Conservation (phyloP, 345 rosid genomes). For the Citrus unshiu region DNA sequence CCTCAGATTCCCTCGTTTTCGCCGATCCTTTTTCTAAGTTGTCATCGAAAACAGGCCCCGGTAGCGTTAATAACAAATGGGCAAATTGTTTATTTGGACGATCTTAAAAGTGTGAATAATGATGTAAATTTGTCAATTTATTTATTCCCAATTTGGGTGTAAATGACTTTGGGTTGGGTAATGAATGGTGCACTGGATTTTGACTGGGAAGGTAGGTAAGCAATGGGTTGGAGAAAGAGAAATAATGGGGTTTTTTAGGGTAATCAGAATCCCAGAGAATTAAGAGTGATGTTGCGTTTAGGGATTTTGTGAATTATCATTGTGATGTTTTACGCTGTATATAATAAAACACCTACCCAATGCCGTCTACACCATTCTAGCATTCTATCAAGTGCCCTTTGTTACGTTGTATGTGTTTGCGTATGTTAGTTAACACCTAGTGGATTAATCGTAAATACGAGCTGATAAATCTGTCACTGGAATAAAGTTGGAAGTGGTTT, state of each 20-base stretch:
- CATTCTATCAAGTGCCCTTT: background rate
- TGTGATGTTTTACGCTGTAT: too few species aligned
- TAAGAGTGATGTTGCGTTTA: constrained; percentile 65
- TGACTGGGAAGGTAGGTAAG: constrained; percentile 23
- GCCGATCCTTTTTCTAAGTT: constrained; percentile 75
- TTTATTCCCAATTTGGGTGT: constrained; percentile 59
- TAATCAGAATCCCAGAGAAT: constrained; percentile 67
- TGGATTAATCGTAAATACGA: background rate
- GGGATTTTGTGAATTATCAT: constrained; percentile 46
- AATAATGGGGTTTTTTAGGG: constrained; percentile 69
- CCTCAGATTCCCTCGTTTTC: constrained; percentile 78
- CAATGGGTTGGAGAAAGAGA: constrained; percentile 35
- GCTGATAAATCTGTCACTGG: background rate
- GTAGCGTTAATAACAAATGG: constrained; percentile 86
- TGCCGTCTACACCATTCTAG: background rate
- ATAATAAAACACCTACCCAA: too few species aligned
- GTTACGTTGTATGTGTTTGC: background rate
- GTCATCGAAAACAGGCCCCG: constrained; percentile 78
- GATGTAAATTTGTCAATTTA: constrained; percentile 35
- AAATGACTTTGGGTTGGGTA: constrained; percentile 26
- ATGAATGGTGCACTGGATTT: constrained; percentile 22
- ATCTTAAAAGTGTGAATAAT: constrained; percentile 32
- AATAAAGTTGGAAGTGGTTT: background rate
- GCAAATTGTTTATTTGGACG: constrained; percentile 83
- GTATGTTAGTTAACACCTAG: background rate